These are phyloP conservation scores for Mangifera indica DNA, from an alignment of 345 rosid species.

Conservation along the genomic window DNA sequence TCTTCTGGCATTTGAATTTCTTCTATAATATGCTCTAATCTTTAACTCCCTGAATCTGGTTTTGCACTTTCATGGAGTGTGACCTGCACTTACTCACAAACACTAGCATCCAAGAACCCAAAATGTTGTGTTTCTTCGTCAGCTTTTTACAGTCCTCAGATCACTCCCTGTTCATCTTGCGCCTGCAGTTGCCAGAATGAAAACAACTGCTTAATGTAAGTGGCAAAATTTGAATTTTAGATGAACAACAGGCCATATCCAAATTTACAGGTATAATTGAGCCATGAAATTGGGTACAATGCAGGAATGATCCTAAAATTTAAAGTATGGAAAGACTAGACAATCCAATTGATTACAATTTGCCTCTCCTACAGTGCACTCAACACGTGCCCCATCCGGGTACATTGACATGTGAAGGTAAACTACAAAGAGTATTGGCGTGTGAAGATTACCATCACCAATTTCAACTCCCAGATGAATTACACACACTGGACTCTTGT, in stretches of 20 bases:
- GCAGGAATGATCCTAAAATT: constrained; percentile 19
- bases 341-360: not conserved
- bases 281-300: not conserved
- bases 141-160: constrained; percentile 43
- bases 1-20: not conserved
- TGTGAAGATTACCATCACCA: constrained; percentile 33
- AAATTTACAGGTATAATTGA: not conserved
- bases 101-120: constrained; percentile 36
- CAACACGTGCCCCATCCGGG: constrained; percentile 30
- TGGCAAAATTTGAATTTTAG: not conserved
- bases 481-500: constrained; percentile 37
- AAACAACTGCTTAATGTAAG: constrained; percentile 34
- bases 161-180: constrained; percentile 48
- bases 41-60: not conserved
- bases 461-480: constrained; percentile 29
- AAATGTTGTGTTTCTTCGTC: constrained; percentile 53
- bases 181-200: constrained; percentile 44
- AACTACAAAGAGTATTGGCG: constrained; percentile 38
- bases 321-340: not conserved
- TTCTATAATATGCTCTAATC: not conserved
- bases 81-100: constrained; percentile 51
- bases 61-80: constrained; percentile 50
- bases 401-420: constrained; percentile 39
- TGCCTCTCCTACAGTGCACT: constrained; percentile 24
- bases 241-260: not conserved